Evolutionary conservation across 139 green algal species (phyloP), one percentile per base, ranked within the genome.

Genomic region (Coelastrella sp.): DNA sequence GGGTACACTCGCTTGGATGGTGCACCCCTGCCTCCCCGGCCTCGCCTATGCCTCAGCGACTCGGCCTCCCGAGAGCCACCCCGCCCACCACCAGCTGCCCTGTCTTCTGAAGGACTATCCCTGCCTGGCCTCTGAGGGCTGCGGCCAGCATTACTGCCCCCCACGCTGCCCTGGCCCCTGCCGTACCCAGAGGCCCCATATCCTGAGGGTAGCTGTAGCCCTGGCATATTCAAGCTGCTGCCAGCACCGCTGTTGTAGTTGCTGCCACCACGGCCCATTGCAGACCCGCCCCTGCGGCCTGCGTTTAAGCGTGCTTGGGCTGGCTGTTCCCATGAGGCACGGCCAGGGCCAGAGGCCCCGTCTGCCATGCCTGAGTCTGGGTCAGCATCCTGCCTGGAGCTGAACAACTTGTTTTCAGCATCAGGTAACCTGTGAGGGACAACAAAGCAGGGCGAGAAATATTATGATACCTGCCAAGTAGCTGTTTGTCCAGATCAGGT

Each of bases 21-120:
- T 59, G 58, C 11, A 59, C 32, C 10, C 22, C 74, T n/a, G n/a
- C 11, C 4, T 64, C 58, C 68, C 92, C 91, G 32, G 32, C 32
- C 32, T 47, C 32, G 32, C 32, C 32, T 47, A 57, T 84, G 79
- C 57, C 76, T 85, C 82, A 94, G 22, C 22, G 92, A 75, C 4
- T 81, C 22, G 14, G 84, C 79, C 80, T 94, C 92, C 13, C 19
- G 5, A 10, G 86, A 73, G 32, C 32, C 32, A 47, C 32, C 32
- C 32, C 32, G 32, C 32, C 32, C 32, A 47, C 32, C 32, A 47
- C 32, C 32, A 47, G 32, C 32, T 47, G 32, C 32, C 32, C 32
- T 47, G 32, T 47, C 32, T 47, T 47, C 32, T 47, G 32, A 47
- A 47, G 32, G 32, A 47, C 32, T 47, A 47, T 47, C 32, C 32